phyloP scores from a whole-genome alignment of 1,139 yeast genomes.

The Candida albicans region DNA sequence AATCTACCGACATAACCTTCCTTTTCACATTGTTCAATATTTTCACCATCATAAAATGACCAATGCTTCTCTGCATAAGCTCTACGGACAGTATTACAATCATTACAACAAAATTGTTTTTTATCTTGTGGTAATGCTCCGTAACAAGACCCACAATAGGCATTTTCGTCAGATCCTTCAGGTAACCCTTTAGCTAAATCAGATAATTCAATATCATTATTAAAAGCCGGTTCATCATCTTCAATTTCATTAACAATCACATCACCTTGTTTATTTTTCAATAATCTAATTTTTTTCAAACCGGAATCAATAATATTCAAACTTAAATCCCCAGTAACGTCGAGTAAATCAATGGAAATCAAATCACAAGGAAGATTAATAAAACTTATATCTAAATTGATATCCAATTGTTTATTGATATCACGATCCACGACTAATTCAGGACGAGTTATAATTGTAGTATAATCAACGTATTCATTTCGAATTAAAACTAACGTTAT shows the following conservation, averaged over 20 bases:
- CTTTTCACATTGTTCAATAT: constrained; percentile 84
- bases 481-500: constrained; percentile 63
- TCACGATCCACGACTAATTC: constrained; percentile 89
- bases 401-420: constrained; percentile 70
- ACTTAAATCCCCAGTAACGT: constrained; percentile 81
- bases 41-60: constrained; percentile 88
- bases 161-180: constrained; percentile 31
- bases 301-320: constrained; percentile 70
- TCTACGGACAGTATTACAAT: constrained; percentile 75
- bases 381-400: constrained; percentile 78
- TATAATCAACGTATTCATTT: constrained; percentile 77
- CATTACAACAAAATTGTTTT: constrained; percentile 75
- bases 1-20: constrained; percentile 77
- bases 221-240: constrained; percentile 31
- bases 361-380: constrained; percentile 82
- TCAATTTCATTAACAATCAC: constrained; percentile 23
- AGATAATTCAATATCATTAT: constrained; percentile 29
- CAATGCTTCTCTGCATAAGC: constrained; percentile 80
- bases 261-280: constrained; percentile 28
- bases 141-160: constrained; percentile 86
- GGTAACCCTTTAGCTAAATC: constrained; percentile 37
- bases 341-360: constrained; percentile 55
- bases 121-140: constrained; percentile 72
- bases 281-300: constrained; percentile 67
- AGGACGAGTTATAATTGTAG: constrained; percentile 66